Conservation (phyloP, 768 basidiomycete genomes). For the Lactifluus rugatus region DNA sequence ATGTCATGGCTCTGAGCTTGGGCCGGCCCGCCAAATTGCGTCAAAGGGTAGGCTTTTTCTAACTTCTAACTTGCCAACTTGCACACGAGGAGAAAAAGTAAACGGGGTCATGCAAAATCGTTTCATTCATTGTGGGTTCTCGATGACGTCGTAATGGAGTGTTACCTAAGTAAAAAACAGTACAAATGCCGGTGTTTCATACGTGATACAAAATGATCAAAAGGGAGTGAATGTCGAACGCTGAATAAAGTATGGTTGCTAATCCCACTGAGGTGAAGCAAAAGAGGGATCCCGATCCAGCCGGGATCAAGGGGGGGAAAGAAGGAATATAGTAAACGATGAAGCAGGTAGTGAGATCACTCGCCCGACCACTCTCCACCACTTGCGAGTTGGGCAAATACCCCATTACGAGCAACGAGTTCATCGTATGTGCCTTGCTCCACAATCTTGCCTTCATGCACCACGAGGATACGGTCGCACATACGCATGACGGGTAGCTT, state of each 20-base stretch:
- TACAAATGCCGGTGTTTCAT: slow-evolving; percentile 2
- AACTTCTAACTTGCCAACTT: no score
- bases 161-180: not conserved
- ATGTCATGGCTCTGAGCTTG: slow-evolving; percentile 16
- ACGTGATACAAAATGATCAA: slow-evolving; percentile 1
- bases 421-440: slow-evolving; percentile 73
- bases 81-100: no score
- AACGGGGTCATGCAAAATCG: slow-evolving; percentile 5
- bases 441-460: slow-evolving; percentile 65
- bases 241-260: not conserved
- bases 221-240: slow-evolving; percentile 13
- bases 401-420: slow-evolving; percentile 54
- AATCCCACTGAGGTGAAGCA: no score
- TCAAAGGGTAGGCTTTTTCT: no score
- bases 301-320: not conserved
- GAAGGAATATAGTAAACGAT: not conserved
- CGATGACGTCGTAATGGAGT: not conserved
- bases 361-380: slow-evolving; percentile 58
- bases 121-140: slow-evolving; percentile 11
- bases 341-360: not conserved
- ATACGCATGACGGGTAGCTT: slow-evolving; percentile 83
- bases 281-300: no score
- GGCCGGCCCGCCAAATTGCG: not conserved
- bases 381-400: slow-evolving; percentile 68
- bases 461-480: slow-evolving; percentile 82